Percentiles rank a stretch among this genome's conserved stretches.
Conservation (phyloP, 306 rosid genomes). For the Castanea sativa region DNA sequence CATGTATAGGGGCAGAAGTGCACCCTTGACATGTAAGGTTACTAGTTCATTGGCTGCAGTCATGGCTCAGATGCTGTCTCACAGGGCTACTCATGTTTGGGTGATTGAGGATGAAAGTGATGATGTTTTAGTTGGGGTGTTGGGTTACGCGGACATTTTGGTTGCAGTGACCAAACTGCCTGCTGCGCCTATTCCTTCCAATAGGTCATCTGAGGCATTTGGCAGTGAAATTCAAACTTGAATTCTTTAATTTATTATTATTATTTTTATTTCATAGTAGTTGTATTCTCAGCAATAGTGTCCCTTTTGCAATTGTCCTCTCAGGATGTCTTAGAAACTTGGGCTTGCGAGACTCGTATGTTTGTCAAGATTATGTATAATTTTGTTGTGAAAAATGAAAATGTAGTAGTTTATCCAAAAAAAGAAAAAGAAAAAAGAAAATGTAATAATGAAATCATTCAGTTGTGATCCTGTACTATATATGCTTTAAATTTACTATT, state of each 20-base stretch:
- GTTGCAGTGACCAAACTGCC: slow-evolving; percentile 83
- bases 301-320: slow-evolving; percentile 10
- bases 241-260: slow-evolving; percentile 1
- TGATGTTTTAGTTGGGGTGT: slow-evolving; percentile 77
- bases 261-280: neutral
- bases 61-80: slow-evolving; percentile 99
- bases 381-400: neutral
- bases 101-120: slow-evolving; percentile 76
- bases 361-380: slow-evolving; percentile 3
- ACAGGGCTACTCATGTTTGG: slow-evolving; percentile 94
- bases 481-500: neutral
- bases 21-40: slow-evolving; percentile 81
- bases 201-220: slow-evolving; percentile 44
- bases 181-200: slow-evolving; percentile 30
- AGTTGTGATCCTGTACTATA: neutral
- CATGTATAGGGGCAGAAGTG: slow-evolving; percentile 95
- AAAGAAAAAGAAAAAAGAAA: too few relatives aligned
- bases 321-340: slow-evolving; percentile 4
- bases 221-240: slow-evolving; percentile 52
- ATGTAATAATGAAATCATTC: slow-evolving; percentile 4
- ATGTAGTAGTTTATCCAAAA: too few relatives aligned
- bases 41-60: slow-evolving; percentile 96
- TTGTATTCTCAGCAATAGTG: neutral
- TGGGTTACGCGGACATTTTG: slow-evolving; percentile 82
- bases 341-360: slow-evolving; percentile 11